Conservation (phyloP, 768 basidiomycete genomes). For the Psilocybe tampanensis region DNA sequence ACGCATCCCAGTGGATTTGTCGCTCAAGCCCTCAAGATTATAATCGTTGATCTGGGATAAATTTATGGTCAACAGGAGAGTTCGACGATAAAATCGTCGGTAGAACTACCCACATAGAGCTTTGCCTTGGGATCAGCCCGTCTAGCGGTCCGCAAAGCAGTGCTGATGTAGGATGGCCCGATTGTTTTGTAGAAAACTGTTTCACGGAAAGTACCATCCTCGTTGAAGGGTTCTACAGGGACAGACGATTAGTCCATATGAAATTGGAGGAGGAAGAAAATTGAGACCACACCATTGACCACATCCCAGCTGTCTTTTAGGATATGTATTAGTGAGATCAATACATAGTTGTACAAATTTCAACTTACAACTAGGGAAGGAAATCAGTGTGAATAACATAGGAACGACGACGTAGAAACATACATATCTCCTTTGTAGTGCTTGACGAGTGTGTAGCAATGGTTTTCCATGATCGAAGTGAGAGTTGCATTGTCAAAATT, state of each 20-base stretch:
- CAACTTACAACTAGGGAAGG: conserved; percentile 8
- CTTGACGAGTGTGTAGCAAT: conserved; percentile 48
- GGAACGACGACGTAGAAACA: background rate
- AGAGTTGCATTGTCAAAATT: conserved; percentile 42
- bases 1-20: conserved; percentile 58
- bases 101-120: conserved; percentile 45
- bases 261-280: background rate
- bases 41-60: conserved; percentile 39
- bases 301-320: conserved; percentile 17
- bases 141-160: conserved; percentile 57
- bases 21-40: conserved; percentile 44
- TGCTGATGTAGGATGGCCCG: conserved; percentile 46
- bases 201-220: conserved; percentile 57
- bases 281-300: conserved; percentile 11
- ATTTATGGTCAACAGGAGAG: background rate
- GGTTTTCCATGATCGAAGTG: conserved; percentile 44
- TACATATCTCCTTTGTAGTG: conserved; percentile 57
- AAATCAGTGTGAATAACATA: background rate
- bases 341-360: background rate
- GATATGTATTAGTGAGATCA: background rate
- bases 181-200: conserved; percentile 56
- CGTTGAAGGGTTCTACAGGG: conserved; percentile 53
- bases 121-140: conserved; percentile 59
- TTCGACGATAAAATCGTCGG: background rate
- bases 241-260: background rate